Evolutionary conservation across 352 stramenopile genomes (phyloP).

Genomic region (Phytophthora capsici): DNA sequence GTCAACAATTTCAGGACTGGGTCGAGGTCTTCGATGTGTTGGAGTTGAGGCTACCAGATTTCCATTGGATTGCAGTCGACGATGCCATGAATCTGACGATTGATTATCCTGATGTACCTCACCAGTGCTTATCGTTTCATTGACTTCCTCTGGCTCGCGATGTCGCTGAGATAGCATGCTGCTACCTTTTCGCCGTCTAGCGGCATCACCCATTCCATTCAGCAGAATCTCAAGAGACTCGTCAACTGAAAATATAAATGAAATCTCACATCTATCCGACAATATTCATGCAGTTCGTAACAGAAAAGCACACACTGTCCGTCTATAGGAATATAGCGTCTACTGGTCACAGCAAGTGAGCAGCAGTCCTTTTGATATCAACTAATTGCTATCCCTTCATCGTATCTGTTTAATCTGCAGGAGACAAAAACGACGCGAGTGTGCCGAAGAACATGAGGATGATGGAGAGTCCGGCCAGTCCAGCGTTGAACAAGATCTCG

Average conservation of each 20-base stretch:
- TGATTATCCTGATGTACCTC: conserved; percentile 18
- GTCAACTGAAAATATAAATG: conserved; percentile 3
- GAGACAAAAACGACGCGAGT: conserved; percentile 79
- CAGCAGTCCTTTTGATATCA: conserved; percentile 25
- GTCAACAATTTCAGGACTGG: conserved; percentile 8
- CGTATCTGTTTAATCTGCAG: conserved; percentile 48
- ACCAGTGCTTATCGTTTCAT: conserved; percentile 13
- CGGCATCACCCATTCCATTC: conserved; percentile 22
- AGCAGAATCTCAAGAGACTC: neutral
- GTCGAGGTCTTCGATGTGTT: conserved; percentile 13
- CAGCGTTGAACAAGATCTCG: conserved; percentile 62
- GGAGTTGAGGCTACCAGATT: conserved; percentile 10
- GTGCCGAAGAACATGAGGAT: conserved; percentile 80
- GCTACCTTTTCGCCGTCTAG: conserved; percentile 7
- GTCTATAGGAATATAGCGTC: conserved; percentile 30
- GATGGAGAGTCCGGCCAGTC: conserved; percentile 64
- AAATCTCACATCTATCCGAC: neutral
- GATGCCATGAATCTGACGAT: conserved; percentile 9
- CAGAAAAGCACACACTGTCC: conserved; percentile 8
- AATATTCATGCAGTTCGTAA: no score
- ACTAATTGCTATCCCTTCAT: conserved; percentile 18
- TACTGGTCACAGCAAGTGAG: conserved; percentile 11
- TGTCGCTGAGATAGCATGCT: conserved; percentile 4
- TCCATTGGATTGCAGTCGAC: conserved; percentile 5
- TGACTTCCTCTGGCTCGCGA: neutral